phyloP scores from a whole-genome alignment of 1,139 yeast species.

The Candida labiduridarum region DNA sequence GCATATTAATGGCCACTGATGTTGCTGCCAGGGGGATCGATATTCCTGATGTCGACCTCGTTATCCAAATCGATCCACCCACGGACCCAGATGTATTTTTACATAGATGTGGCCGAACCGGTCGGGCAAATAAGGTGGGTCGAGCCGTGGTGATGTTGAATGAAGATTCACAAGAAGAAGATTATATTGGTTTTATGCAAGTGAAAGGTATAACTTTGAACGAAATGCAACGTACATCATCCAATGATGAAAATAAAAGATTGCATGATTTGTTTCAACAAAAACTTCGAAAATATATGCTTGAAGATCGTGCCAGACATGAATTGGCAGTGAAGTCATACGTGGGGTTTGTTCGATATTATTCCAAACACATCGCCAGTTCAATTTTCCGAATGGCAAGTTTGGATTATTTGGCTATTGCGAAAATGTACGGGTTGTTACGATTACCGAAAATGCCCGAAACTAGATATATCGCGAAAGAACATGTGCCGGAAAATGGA shows the following conservation, averaged over 20 bases:
- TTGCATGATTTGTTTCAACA: slow-evolving; percentile 27
- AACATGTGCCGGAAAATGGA: slow-evolving; percentile 61
- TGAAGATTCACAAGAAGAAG: slow-evolving; percentile 72
- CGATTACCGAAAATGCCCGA: slow-evolving; percentile 97
- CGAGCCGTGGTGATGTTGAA: slow-evolving; percentile 73
- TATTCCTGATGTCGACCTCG: slow-evolving; percentile 88
- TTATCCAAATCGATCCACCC: slow-evolving; percentile 88
- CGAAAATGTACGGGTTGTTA: slow-evolving; percentile 75
- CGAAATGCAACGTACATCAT: slow-evolving; percentile 33
- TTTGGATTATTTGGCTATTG: slow-evolving; percentile 73
- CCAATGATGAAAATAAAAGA: slow-evolving; percentile 14
- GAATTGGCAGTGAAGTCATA: slow-evolving; percentile 79
- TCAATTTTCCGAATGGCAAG: slow-evolving; percentile 80
- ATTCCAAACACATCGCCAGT: slow-evolving; percentile 86
- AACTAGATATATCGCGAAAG: slow-evolving; percentile 52
- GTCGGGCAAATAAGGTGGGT: slow-evolving; percentile 84
- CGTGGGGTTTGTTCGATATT: slow-evolving; percentile 82
- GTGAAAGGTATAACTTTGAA: slow-evolving; percentile 67
- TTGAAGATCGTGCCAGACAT: slow-evolving; percentile 75
- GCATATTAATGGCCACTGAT: slow-evolving; percentile 78
- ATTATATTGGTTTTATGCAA: slow-evolving; percentile 75
- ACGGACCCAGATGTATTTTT: slow-evolving; percentile 85
- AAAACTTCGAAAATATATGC: slow-evolving; percentile 56
- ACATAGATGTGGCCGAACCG: slow-evolving; percentile 93
- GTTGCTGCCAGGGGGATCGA: slow-evolving; percentile 95